Conservation (phyloP, 768 basidiomycete genomes). For the Sporobolomyces phaffii region DNA sequence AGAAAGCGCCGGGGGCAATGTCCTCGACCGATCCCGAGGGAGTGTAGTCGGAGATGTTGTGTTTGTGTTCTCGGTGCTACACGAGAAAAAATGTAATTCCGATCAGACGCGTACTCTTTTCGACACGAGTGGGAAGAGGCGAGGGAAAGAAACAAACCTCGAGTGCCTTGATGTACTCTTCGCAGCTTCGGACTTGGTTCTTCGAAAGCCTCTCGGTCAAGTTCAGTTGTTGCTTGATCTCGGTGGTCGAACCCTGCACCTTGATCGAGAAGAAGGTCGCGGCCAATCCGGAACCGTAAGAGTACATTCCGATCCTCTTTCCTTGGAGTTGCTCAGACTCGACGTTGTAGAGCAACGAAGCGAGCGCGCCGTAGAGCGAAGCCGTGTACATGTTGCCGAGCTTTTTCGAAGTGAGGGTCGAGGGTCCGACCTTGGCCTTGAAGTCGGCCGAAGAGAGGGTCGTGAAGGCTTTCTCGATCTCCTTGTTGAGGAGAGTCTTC, state of each 20-base stretch:
- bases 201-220: constrained; percentile 66
- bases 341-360: constrained; percentile 70
- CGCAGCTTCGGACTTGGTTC: constrained; percentile 86
- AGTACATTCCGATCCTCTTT: constrained; percentile 88
- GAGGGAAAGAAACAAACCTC: constrained; percentile 45
- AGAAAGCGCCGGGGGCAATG: constrained; percentile 90
- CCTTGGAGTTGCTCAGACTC: constrained; percentile 63
- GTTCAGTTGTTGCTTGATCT: constrained; percentile 75
- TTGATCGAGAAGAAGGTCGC: constrained; percentile 82
- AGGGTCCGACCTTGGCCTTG: constrained; percentile 66
- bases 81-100: too few relatives aligned
- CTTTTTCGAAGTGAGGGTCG: constrained; percentile 78
- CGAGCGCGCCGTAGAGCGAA: constrained; percentile 87
- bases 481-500: constrained; percentile 84
- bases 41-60: constrained; percentile 76
- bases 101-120: too few relatives aligned
- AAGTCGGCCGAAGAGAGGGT: constrained; percentile 68
- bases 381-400: constrained; percentile 99
- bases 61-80: constrained; percentile 92
- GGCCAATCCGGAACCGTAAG: constrained; percentile 95
- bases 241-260: constrained; percentile 78
- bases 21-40: constrained; percentile 82
- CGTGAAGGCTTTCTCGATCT: constrained; percentile 89
- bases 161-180: constrained; percentile 80
- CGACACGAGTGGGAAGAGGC: neutral